Evolutionary conservation across 225 moss, liverwort and hornwort species (phyloP).

Genomic region (Physcomitrium patens): DNA sequence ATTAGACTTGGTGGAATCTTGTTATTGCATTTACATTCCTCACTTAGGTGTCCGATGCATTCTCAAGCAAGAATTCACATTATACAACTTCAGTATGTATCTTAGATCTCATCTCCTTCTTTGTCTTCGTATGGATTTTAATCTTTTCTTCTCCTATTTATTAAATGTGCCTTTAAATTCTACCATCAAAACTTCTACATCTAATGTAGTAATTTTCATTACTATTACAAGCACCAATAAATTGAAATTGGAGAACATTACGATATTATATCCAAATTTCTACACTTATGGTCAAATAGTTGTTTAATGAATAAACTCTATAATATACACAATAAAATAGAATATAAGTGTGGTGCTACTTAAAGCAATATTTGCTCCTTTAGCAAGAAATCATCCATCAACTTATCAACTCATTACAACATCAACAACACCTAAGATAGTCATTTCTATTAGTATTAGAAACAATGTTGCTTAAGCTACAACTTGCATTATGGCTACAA

Average conservation of each 20-base stretch:
- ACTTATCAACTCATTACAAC: slow-evolving; percentile 34
- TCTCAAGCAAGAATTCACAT: too few relatives aligned
- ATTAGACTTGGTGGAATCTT: too few relatives aligned
- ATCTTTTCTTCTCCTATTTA: slow-evolving; percentile 62
- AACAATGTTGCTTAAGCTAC: slow-evolving; percentile 25
- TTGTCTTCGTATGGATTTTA: too few relatives aligned
- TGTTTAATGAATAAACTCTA: slow-evolving; percentile 69
- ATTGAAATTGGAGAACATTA: slow-evolving; percentile 63
- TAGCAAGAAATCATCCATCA: slow-evolving; percentile 22
- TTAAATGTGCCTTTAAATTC: slow-evolving; percentile 52
- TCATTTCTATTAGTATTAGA: slow-evolving; percentile 9
- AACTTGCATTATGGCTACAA: slow-evolving; percentile 2
- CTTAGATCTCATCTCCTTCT: too few relatives aligned
- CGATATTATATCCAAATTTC: slow-evolving; percentile 68
- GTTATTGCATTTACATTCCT: too few relatives aligned
- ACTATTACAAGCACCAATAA: slow-evolving; percentile 56
- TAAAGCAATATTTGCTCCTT: slow-evolving; percentile 39
- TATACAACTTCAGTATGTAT: too few relatives aligned
- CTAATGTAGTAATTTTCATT: slow-evolving; percentile 52
- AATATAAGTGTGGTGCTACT: slow-evolving; percentile 49
- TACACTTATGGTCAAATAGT: slow-evolving; percentile 72
- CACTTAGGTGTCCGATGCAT: too few relatives aligned
- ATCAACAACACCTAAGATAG: slow-evolving; percentile 33
- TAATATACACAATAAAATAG: slow-evolving; percentile 60
- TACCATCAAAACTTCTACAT: slow-evolving; percentile 57